Base-by-base conservation (phyloP, 148 eudicot species). In the Selenicereus undatus region DNA sequence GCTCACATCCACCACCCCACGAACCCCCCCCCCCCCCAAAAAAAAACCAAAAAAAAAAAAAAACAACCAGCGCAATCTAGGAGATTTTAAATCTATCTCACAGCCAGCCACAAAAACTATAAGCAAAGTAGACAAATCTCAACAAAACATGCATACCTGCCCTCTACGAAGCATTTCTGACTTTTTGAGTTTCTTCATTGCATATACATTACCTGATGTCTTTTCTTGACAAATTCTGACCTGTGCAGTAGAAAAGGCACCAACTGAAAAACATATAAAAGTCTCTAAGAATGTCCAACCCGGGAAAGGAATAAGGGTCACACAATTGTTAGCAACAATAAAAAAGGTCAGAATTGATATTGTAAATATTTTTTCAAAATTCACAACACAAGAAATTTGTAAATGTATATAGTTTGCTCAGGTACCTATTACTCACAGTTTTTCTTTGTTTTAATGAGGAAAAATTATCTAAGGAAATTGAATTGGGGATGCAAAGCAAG, bases 111-210 rank as follows among this genome's bases (percentile, higher is more conserved):
- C 35, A 27, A n/a, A 4, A 66, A 1, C 9, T 66, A 66, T 64
- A 2, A 66, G 45, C 74, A 60, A 24, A 17, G 21, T 60, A 36
- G 58, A 74, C 65, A 72, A 74, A 78, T 56, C 68, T 42, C 22
- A 76, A 80, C 56, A 71, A 80, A 82, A 87, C 77, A 60, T 74
- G 73, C 78, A 80, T 84, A 91, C 98, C 94, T 95, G 98, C 77
- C 98, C 98, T 84, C 98, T 85, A 54, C 97, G 96, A 86, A 95
- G 97, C 98, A 95, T 95, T 88, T 95, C 98, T 18, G 97, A 95
- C 83, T 93, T 95, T 87, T 90, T 93, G 52, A 93, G 91, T 89
- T 95, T 95, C 85, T 93, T 95, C 97, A 95, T 95, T 68, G 98
- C 98, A 88, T 93, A 95, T 11, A 95, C 97, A 73, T 83, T 82